These are phyloP conservation scores for Periconia sp. DNA, from an alignment of 2,329 filamentous ascomycete species.

Conservation along the genomic window DNA sequence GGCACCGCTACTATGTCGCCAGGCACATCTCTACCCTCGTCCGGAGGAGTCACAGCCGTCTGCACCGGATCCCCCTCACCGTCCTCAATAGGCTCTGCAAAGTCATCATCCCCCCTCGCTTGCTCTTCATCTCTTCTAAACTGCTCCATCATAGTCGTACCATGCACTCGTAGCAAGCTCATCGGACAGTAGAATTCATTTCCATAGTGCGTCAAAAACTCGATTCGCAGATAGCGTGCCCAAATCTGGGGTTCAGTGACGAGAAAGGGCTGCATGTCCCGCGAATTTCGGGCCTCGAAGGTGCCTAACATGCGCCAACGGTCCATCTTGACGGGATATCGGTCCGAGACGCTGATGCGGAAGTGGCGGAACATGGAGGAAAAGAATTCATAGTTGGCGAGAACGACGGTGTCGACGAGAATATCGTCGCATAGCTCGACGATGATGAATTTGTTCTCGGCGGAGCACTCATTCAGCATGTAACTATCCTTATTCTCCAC, in stretches of 20 bases:
- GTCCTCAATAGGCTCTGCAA: conserved; percentile 64
- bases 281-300: conserved; percentile 89
- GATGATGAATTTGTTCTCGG: conserved; percentile 89
- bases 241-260: conserved; percentile 95
- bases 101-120: conserved; percentile 62
- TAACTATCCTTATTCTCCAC: conserved; percentile 99
- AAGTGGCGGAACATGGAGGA: conserved; percentile 95
- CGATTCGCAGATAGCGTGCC: conserved; percentile 90
- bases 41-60: conserved; percentile 37
- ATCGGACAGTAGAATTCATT: conserved; percentile 97
- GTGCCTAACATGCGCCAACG: conserved; percentile 89
- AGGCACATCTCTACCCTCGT: conserved; percentile 28
- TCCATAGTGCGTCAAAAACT: conserved; percentile 92
- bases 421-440: conserved; percentile 89
- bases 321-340: conserved; percentile 89
- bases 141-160: conserved; percentile 92
- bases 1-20: conserved; percentile 25
- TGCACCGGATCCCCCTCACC: conserved; percentile 45
- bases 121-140: conserved; percentile 84
- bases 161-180: conserved; percentile 88
- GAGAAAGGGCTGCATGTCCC: conserved; percentile 92
- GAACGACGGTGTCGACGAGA: conserved; percentile 91
- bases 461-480: conserved; percentile 91
- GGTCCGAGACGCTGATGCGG: conserved; percentile 88
- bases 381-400: conserved; percentile 99